Evolutionary conservation across 495 filamentous ascomycete genomes (phyloP).

Genomic region (Penicilliopsis zonata): DNA sequence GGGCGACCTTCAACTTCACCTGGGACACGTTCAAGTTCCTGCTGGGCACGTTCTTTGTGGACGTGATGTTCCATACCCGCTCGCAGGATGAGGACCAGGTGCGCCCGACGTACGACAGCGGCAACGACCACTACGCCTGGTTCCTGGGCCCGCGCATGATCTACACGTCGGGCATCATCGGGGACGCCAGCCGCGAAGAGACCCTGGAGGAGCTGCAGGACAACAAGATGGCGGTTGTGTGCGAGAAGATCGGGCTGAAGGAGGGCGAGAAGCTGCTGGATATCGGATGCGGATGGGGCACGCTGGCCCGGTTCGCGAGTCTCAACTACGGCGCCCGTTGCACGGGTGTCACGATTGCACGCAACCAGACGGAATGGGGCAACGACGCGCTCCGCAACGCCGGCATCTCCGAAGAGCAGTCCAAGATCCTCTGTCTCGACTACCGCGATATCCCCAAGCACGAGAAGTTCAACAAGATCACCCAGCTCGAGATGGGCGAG

Average conservation of each 20-base stretch:
- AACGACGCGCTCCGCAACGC: slow-evolving; percentile 50
- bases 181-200: slow-evolving; percentile 54
- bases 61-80: slow-evolving; percentile 54
- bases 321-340: slow-evolving; percentile 49
- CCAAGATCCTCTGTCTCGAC: slow-evolving; percentile 51
- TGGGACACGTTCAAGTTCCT: slow-evolving; percentile 52
- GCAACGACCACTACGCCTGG: slow-evolving; percentile 67
- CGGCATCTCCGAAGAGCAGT: slow-evolving; percentile 48
- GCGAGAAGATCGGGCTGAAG: slow-evolving; percentile 57
- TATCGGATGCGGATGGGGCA: slow-evolving; percentile 64
- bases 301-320: slow-evolving; percentile 52
- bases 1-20: slow-evolving; percentile 59
- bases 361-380: slow-evolving; percentile 63
- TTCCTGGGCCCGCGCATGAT: slow-evolving; percentile 65
- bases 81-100: slow-evolving; percentile 70
- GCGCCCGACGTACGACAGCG: slow-evolving; percentile 62
- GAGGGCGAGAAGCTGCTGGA: slow-evolving; percentile 51
- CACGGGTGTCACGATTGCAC: slow-evolving; percentile 56
- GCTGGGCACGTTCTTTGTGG: slow-evolving; percentile 55
- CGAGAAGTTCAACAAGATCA: slow-evolving; percentile 56
- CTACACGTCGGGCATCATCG: slow-evolving; percentile 59
- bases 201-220: slow-evolving; percentile 57
- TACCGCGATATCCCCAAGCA: slow-evolving; percentile 53
- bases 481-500: slow-evolving; percentile 69
- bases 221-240: slow-evolving; percentile 60